Evolutionary conservation across 768 basidiomycete species (phyloP).

Genomic region (Pleurotus cornucopiae): DNA sequence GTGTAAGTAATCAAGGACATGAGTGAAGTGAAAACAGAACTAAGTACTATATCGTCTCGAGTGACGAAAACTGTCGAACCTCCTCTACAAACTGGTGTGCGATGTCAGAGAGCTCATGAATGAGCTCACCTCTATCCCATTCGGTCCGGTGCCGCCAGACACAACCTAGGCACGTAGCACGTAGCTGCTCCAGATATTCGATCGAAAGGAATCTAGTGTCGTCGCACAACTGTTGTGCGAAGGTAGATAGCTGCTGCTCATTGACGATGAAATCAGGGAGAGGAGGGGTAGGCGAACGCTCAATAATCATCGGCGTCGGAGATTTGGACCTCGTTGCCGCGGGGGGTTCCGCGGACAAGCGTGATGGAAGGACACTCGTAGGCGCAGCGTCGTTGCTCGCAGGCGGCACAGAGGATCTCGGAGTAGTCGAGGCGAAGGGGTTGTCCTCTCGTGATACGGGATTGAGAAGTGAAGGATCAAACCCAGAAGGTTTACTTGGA

Average conservation of each 20-base stretch:
- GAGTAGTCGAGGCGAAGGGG: neutral
- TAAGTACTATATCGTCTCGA: no score
- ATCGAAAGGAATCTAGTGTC: slow-evolving; percentile 62
- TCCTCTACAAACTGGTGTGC: slow-evolving; percentile 67
- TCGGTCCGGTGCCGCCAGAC: slow-evolving; percentile 81
- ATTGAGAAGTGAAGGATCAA: slow-evolving; percentile 15
- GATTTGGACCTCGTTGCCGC: slow-evolving; percentile 12
- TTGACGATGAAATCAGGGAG: slow-evolving; percentile 76
- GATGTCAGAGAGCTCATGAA: slow-evolving; percentile 53
- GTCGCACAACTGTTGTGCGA: slow-evolving; percentile 46
- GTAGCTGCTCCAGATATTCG: slow-evolving; percentile 91
- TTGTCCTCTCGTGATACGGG: slow-evolving; percentile 8
- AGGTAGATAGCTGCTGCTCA: slow-evolving; percentile 37
- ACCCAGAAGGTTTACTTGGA: slow-evolving; percentile 8
- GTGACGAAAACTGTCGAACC: slow-evolving; percentile 26
- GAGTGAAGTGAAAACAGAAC: no score
- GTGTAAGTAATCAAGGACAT: no score
- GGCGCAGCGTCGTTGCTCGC: no score
- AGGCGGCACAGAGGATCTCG: no score
- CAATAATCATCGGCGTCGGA: slow-evolving; percentile 44
- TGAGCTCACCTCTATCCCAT: slow-evolving; percentile 75
- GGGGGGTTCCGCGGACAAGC: neutral
- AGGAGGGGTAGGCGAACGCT: slow-evolving; percentile 63
- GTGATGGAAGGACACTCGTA: no score
- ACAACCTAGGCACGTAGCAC: slow-evolving; percentile 73